Evolutionary conservation across 106 monocot species (phyloP), one percentile per base, ranked within the genome.

Genomic region (Dendrobium nobile): DNA sequence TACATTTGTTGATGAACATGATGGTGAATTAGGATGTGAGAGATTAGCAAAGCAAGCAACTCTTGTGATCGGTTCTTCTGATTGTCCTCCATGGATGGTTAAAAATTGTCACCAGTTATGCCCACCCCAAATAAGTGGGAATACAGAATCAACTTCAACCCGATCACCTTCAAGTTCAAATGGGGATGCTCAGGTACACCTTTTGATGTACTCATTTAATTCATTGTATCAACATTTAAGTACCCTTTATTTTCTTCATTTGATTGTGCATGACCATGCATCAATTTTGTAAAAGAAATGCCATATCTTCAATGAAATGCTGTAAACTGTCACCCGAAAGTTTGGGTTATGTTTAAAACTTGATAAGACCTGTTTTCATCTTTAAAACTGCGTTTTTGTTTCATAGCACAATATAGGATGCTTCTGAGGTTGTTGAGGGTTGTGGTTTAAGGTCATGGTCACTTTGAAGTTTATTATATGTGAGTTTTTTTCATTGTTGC

Each of bases 91-190:
- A 72, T 93, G 85, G 82, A 74, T 83, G 85, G 58, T 82, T 72
- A 84, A 83, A 42, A 75, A 82, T 82, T 85, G 85, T 82, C 85
- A 73, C 43, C 85, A 88, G 22, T 78, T 76, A 82, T 90, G 90
- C 75, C 92, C 88, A 84, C 86, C 87, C 59, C 93, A 88, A 85
- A 85, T 85, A 37, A 87, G 91, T 86, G 93, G 82, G 19, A 88
- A 87, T 79, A 88, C 96, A 64, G 90, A 93, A 70, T 88, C 90
- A 67, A 82, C 85, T 51, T 93, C 95, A 67, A 56, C 82, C 51
- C 87, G 85, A 54, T 89, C 95, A 77, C 79, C 83, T 28, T 93
- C 84, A 59, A 89, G 83, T 85, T 86, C 87, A 58, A 90, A 88
- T 86, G 91, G 88, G 56, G 88, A 91, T 85, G 85, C 72, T 86